Conservation (phyloP, 371 early-diverging fungal species). For the Rhizopus delemar region DNA sequence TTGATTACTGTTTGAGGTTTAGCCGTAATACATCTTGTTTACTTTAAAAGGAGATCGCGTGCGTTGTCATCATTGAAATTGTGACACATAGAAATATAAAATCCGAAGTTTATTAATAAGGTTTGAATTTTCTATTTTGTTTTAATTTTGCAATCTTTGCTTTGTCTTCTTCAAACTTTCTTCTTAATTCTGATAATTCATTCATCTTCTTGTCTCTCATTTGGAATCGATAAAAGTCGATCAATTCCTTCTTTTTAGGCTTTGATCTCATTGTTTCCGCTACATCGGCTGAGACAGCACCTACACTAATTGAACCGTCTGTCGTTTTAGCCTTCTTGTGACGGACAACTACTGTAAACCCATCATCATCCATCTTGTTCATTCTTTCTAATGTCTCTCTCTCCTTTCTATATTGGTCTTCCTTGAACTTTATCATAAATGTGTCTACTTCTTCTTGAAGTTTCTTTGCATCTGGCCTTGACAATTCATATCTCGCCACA, state of each 20-base stretch:
- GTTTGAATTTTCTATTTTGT: slow-evolving; percentile 81
- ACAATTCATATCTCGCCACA: slow-evolving; percentile 44
- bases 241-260: slow-evolving; percentile 72
- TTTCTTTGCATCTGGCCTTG: slow-evolving; percentile 56
- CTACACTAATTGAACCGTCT: slow-evolving; percentile 60
- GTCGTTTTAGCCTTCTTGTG: slow-evolving; percentile 59
- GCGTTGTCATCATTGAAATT: slow-evolving; percentile 1
- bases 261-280: slow-evolving; percentile 36
- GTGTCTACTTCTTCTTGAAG: slow-evolving; percentile 70
- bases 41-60: slow-evolving; percentile 6
- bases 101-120: slow-evolving; percentile 75
- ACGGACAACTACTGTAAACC: slow-evolving; percentile 84
- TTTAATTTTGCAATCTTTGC: slow-evolving; percentile 78
- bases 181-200: slow-evolving; percentile 83
- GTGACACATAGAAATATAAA: background rate
- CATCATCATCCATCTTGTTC: slow-evolving; percentile 93
- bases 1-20: background rate
- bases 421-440: slow-evolving; percentile 80
- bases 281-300: slow-evolving; percentile 50
- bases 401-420: slow-evolving; percentile 75
- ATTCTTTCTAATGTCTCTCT: slow-evolving; percentile 57
- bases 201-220: slow-evolving; percentile 86
- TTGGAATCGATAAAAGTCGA: slow-evolving; percentile 95
- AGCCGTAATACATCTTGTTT: background rate
- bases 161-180: slow-evolving; percentile 93